These are phyloP conservation scores for Cylindrodendrum hubeiense DNA, from an alignment of 2,329 filamentous ascomycete species.

Conservation along the genomic window DNA sequence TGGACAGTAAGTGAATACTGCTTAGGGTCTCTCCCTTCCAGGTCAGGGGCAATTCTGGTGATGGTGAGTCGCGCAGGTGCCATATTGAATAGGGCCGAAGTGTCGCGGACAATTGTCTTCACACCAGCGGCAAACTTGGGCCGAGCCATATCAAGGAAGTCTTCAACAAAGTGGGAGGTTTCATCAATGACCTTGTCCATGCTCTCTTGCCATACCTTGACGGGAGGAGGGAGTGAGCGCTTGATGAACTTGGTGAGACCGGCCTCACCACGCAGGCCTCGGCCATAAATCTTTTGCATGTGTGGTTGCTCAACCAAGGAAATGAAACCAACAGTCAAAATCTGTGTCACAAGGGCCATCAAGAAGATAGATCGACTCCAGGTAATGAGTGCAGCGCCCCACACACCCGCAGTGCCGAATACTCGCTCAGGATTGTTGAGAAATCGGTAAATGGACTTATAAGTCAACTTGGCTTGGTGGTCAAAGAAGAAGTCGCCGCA, in stretches of 20 bases:
- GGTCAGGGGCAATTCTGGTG: conserved; percentile 81
- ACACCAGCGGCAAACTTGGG: conserved; percentile 90
- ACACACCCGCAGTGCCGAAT: conserved; percentile 92
- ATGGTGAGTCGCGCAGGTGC: conserved; percentile 90
- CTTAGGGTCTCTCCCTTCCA: conserved; percentile 83
- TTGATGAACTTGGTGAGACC: conserved; percentile 93
- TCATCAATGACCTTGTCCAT: conserved; percentile 90
- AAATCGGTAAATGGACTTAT: conserved; percentile 97
- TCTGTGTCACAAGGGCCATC: conserved; percentile 86
- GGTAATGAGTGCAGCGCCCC: conserved; percentile 94
- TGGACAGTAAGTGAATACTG: conserved; percentile 84
- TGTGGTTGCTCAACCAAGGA: conserved; percentile 95
- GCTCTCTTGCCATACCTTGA: conserved; percentile 86
- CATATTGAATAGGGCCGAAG: conserved; percentile 87
- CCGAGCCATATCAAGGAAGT: conserved; percentile 86
- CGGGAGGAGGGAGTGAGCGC: conserved; percentile 83
- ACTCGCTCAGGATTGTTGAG: conserved; percentile 97
- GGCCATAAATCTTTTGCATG: conserved; percentile 97
- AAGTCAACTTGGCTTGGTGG: conserved; percentile 87
- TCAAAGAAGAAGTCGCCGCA: conserved; percentile 99
- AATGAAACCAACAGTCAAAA: conserved; percentile 88
- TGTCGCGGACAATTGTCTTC: conserved; percentile 88
- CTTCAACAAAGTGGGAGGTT: conserved; percentile 89
- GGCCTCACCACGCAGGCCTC: conserved; percentile 84
- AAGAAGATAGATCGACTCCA: conserved; percentile 89